These are phyloP conservation scores for Vicia sativa DNA, from an alignment of 306 rosid species.

Conservation along the genomic window DNA sequence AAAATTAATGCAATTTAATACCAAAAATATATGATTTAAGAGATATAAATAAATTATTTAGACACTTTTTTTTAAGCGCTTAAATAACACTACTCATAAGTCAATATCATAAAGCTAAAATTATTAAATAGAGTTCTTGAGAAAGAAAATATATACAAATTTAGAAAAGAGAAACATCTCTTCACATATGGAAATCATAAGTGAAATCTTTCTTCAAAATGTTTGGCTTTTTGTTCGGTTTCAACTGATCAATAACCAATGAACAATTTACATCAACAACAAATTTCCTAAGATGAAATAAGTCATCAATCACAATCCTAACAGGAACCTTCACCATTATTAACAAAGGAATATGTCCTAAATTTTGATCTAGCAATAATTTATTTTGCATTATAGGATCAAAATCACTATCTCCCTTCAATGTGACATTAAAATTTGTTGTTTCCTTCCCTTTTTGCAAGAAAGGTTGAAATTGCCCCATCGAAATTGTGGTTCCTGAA, in stretches of 20 bases:
- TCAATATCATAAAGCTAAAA: not conserved
- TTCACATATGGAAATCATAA: constrained; percentile 1
- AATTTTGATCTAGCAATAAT: constrained; percentile 25
- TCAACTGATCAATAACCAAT: constrained; percentile 47
- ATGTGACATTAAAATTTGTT: constrained; percentile 27
- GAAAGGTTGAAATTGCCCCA: constrained; percentile 45
- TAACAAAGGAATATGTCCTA: constrained; percentile 41
- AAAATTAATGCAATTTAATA: not conserved
- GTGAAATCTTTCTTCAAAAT: constrained; percentile 38
- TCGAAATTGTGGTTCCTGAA: constrained; percentile 29
- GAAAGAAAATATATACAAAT: not conserved
- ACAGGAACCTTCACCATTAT: constrained; percentile 46
- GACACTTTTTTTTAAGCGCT: not conserved
- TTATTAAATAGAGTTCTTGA: not conserved
- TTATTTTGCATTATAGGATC: constrained; percentile 20
- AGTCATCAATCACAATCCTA: constrained; percentile 27
- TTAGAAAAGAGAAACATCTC: not conserved
- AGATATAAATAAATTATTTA: too few relatives aligned
- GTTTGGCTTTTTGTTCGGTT: constrained; percentile 17
- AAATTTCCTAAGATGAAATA: constrained; percentile 32
- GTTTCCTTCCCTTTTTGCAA: constrained; percentile 44
- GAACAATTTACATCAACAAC: constrained; percentile 41
- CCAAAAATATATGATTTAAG: not conserved
- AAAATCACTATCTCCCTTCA: constrained; percentile 47
- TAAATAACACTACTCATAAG: not conserved